Evolutionary conservation across 192 early-diverging fungal genomes (phyloP).

Genomic region (Phycomyces nitens): DNA sequence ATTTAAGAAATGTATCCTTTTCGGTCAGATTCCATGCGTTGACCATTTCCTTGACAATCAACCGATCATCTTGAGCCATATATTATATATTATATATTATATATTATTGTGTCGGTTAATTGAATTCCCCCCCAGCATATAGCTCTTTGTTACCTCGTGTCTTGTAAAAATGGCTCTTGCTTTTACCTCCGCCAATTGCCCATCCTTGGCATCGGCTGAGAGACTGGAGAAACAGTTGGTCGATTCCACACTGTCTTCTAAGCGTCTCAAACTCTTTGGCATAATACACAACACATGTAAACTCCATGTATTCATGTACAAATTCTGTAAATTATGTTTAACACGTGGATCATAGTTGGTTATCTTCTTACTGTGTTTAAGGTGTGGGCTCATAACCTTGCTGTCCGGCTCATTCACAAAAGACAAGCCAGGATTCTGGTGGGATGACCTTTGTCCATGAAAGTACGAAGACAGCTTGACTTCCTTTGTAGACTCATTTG

Average conservation of each 20-base stretch:
- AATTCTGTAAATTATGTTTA: slow-evolving; percentile 44
- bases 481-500: slow-evolving; percentile 5
- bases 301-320: slow-evolving; percentile 64
- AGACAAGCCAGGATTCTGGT: not conserved
- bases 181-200: slow-evolving; percentile 82
- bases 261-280: slow-evolving; percentile 85
- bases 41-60: slow-evolving; percentile 85
- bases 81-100: not conserved
- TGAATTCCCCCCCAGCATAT: no score
- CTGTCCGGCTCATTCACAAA: not conserved
- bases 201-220: slow-evolving; percentile 77
- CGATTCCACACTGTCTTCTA: slow-evolving; percentile 74
- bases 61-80: slow-evolving; percentile 71
- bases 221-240: slow-evolving; percentile 75
- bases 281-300: slow-evolving; percentile 83
- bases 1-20: slow-evolving; percentile 77
- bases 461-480: slow-evolving; percentile 9
- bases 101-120: no score
- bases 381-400: slow-evolving; percentile 38
- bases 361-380: slow-evolving; percentile 53
- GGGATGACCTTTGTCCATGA: not conserved
- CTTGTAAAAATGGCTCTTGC: slow-evolving; percentile 82
- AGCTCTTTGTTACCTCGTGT: slow-evolving; percentile 52
- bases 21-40: slow-evolving; percentile 72
- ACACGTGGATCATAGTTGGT: not conserved